Evolutionary conservation across 2,329 filamentous ascomycete genomes (phyloP).

Genomic region (Neoascochyta sp.): DNA sequence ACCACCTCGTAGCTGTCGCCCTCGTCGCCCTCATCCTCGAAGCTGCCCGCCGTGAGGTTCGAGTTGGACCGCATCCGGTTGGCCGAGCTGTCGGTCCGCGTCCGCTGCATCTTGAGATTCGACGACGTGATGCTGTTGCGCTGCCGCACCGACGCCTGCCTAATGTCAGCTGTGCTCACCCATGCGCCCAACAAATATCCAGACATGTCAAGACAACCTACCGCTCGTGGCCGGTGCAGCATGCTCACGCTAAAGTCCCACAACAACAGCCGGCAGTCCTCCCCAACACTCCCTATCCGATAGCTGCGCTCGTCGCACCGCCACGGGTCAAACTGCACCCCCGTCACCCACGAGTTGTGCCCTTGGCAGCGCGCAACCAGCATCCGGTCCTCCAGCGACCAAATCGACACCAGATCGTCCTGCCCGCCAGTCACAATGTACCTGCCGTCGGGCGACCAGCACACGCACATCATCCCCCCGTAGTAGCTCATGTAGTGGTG

Average conservation of each 20-base stretch:
- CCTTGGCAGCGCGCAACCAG: conserved; percentile 91
- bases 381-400: conserved; percentile 78
- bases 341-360: conserved; percentile 92
- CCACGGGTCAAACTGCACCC: conserved; percentile 95
- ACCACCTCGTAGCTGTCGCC: too few relatives aligned
- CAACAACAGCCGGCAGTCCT: conserved; percentile 82
- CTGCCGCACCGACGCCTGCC: conserved; percentile 54
- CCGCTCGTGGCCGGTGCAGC: conserved; percentile 84
- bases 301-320: conserved; percentile 94
- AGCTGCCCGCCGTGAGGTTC: conserved; percentile 52
- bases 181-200: conserved; percentile 1
- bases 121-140: conserved; percentile 51
- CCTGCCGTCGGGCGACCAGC: conserved; percentile 95
- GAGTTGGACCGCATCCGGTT: conserved; percentile 69
- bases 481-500: conserved; percentile 91
- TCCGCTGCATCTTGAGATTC: conserved; percentile 43
- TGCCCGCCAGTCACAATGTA: conserved; percentile 94
- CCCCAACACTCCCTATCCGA: conserved; percentile 90
- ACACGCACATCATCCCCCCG: conserved; percentile 85
- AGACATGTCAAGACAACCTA: too few relatives aligned
- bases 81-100: conserved; percentile 60
- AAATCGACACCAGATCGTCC: conserved; percentile 94
- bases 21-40: conserved; percentile 58
- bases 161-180: conserved; percentile 11
- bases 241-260: conserved; percentile 99